Percentiles rank a stretch among this genome's conserved stretches.
Evolutionary conservation across 345 rosid species (phyloP).

Genomic region (Linum lewisii): DNA sequence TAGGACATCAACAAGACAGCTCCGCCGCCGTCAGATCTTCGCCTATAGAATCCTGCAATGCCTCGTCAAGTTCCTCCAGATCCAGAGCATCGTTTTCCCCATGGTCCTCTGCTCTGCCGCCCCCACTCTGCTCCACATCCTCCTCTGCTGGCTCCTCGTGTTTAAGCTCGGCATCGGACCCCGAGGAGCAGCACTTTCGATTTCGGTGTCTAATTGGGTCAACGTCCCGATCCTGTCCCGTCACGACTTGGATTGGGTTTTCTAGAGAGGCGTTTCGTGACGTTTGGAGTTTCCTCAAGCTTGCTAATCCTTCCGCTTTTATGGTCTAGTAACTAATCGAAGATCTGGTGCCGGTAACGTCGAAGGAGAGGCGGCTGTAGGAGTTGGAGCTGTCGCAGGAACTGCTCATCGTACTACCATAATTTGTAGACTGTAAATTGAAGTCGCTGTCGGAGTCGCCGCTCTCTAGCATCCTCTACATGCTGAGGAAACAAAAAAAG

Average conservation of each 20-base stretch:
- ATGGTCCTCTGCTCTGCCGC: conserved; percentile 31
- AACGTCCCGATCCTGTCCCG: conserved; percentile 30
- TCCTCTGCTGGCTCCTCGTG: conserved; percentile 37
- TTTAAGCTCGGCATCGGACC: conserved; percentile 25
- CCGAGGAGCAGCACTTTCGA: conserved; percentile 42
- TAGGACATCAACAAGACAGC: conserved; percentile 36
- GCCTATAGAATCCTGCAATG: conserved; percentile 51
- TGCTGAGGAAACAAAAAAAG: background rate
- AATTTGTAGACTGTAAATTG: conserved; percentile 31
- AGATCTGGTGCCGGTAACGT: conserved; percentile 26
- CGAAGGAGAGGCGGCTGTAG: conserved; percentile 72
- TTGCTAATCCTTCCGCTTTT: conserved; percentile 45
- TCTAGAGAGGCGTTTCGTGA: conserved; percentile 31
- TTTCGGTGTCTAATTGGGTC: conserved; percentile 28
- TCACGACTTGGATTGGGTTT: conserved; percentile 40
- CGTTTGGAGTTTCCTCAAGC: conserved; percentile 31
- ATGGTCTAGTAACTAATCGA: conserved; percentile 37
- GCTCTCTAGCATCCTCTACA: conserved; percentile 27
- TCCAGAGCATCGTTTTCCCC: conserved; percentile 47
- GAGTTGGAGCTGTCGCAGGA: conserved; percentile 43
- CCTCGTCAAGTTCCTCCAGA: conserved; percentile 48
- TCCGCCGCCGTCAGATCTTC: conserved; percentile 36
- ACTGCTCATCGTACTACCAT: conserved; percentile 52
- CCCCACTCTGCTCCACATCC: conserved; percentile 28
- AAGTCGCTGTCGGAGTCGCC: background rate